A percentile compares a stretch with the other conserved stretches of the same genome.
phyloP scores from a whole-genome alignment of 768 basidiomycete genomes.

The Boletus sp. region DNA sequence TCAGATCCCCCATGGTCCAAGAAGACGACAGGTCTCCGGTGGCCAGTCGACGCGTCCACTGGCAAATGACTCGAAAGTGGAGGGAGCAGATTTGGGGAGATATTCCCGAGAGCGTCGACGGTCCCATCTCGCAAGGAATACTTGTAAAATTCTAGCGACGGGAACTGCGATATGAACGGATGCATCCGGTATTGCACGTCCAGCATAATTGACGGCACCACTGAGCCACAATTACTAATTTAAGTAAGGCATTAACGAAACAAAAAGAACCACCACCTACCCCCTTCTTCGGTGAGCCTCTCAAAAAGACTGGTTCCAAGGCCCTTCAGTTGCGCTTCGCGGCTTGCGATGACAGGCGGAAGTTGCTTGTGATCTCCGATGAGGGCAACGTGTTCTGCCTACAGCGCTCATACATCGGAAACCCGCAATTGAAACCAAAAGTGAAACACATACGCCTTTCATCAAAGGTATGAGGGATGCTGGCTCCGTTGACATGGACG shows the following conservation, averaged over 20 bases:
- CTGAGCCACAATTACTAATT: conserved; percentile 35
- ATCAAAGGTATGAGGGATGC: conserved; percentile 87
- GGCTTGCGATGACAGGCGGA: conserved; percentile 80
- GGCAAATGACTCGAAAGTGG: conserved; percentile 56
- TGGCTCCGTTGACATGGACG: conserved; percentile 95
- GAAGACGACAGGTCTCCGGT: conserved; percentile 68
- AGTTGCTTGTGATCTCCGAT: conserved; percentile 98
- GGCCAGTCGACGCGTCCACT: conserved; percentile 35
- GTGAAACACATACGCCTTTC: conserved; percentile 72
- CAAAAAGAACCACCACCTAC: conserved; percentile 42
- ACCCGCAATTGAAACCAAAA: conserved; percentile 1
- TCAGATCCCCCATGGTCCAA: conserved; percentile 77
- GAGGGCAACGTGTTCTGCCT: conserved; percentile 81
- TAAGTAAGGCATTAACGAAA: neutral
- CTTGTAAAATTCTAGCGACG: conserved; percentile 80
- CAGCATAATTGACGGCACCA: conserved; percentile 87
- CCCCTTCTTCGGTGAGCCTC: conserved; percentile 75
- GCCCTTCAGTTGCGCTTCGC: conserved; percentile 68
- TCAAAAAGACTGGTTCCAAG: conserved; percentile 85
- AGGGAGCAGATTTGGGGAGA: conserved; percentile 52
- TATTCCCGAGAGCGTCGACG: conserved; percentile 45
- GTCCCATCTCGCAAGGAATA: conserved; percentile 72
- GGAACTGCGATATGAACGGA: conserved; percentile 84
- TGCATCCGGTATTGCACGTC: conserved; percentile 98
- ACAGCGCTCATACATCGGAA: conserved; percentile 16